These are phyloP conservation scores for Endocalyx cinctus DNA, from an alignment of 2,329 filamentous ascomycete genomes.

Conservation along the genomic window DNA sequence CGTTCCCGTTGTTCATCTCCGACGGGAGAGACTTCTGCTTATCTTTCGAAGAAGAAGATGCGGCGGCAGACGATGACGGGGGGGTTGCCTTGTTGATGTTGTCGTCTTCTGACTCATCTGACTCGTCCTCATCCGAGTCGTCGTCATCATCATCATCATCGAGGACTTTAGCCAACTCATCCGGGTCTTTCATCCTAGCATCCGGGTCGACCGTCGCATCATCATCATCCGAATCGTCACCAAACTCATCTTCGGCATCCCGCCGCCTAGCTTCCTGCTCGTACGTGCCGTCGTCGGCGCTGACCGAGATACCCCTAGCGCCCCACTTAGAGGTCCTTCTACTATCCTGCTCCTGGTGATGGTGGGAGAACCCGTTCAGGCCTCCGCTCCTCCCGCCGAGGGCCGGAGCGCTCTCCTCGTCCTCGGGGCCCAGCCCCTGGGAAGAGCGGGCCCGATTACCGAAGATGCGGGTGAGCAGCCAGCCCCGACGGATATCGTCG, in stretches of 20 bases:
- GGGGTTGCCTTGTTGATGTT: no score
- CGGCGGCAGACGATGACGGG: conserved; percentile 10
- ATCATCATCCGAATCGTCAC: conserved; percentile 30
- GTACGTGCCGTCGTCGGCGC: conserved; percentile 56
- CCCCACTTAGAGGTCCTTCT: conserved; percentile 61
- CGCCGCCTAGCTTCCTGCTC: conserved; percentile 38
- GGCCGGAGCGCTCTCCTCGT: conserved; percentile 55
- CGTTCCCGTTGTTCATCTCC: conserved; percentile 24
- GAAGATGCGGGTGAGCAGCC: conserved; percentile 75
- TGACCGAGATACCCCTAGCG: conserved; percentile 60
- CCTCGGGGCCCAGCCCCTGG: conserved; percentile 47
- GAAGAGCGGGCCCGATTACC: conserved; percentile 50
- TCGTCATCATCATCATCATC: conserved; percentile 51
- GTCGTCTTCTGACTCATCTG: no score
- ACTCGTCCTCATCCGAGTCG: no score
- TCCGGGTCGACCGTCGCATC: conserved; percentile 52
- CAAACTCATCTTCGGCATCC: no score
- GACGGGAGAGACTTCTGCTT: conserved; percentile 13
- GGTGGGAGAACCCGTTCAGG: conserved; percentile 21
- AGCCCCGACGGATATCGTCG: conserved; percentile 81
- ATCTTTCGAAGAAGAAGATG: conserved; percentile 9
- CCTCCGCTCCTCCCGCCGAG: conserved; percentile 33
- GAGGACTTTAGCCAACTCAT: conserved; percentile 57
- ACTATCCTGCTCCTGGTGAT: no score
- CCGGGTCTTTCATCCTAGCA: conserved; percentile 62